These are phyloP conservation scores for Suillus alpinus DNA, from an alignment of 768 basidiomycete species.

Conservation along the genomic window DNA sequence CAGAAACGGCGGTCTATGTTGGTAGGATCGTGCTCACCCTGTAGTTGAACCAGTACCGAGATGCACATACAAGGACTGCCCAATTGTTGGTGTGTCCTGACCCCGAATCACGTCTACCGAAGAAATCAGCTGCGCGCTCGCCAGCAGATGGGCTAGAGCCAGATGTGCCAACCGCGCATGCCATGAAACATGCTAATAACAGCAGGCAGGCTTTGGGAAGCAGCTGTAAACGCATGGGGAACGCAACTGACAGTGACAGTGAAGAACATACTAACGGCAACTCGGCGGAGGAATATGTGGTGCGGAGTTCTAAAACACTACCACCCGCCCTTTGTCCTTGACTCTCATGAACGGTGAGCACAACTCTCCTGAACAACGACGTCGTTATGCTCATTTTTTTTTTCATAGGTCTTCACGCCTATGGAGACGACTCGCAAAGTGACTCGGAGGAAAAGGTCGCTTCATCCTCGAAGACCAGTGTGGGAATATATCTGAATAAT, in stretches of 20 bases:
- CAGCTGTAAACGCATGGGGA: conserved; percentile 24
- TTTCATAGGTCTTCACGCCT: conserved; percentile 55
- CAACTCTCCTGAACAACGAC: not conserved
- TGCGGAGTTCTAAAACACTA: conserved; percentile 24
- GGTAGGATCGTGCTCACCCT: conserved; percentile 55
- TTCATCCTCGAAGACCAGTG: conserved; percentile 23
- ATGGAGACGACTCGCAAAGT: conserved; percentile 62
- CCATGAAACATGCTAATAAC: conserved; percentile 33
- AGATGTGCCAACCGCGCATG: conserved; percentile 32
- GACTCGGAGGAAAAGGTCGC: conserved; percentile 47
- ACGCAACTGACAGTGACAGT: not conserved
- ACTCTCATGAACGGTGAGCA: conserved; percentile 31
- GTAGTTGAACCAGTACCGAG: conserved; percentile 98
- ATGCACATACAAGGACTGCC: conserved; percentile 95
- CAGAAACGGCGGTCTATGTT: not conserved
- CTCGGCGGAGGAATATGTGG: conserved; percentile 16
- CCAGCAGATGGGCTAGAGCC: conserved; percentile 21
- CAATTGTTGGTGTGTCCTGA: conserved; percentile 90
- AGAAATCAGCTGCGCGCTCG: conserved; percentile 44
- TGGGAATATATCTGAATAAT: conserved; percentile 34
- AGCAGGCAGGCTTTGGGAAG: conserved; percentile 19
- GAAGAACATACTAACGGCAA: conserved; percentile 19
- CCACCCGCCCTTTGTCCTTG: conserved; percentile 3
- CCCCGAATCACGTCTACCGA: conserved; percentile 36
- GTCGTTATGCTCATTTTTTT: not conserved